Base-by-base conservation (phyloP, 2,329 filamentous ascomycete species). In the Drechslerella dactyloides region DNA sequence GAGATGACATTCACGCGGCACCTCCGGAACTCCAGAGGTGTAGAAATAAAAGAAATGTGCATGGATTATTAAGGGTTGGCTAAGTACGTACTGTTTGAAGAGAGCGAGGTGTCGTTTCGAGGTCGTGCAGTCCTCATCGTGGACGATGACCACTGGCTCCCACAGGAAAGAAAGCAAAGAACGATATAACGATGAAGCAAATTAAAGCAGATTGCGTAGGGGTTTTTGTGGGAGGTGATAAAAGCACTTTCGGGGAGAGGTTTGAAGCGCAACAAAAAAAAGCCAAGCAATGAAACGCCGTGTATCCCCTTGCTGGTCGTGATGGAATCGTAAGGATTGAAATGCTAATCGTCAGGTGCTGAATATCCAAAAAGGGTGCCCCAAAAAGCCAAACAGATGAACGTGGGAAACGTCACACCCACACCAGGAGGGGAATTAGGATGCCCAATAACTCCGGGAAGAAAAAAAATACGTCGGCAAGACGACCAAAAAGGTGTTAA, bases 381-480 rank as follows among this genome's bases (percentile, higher is more conserved):
- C 50, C 19, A 52, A 44, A 56, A 65, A 37, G 46, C 54, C 46
- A 63, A 30, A 60, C 59, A 27, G 48, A 60, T 64, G 60, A 40
- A 52, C 51, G 48, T 48, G 51, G 51, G 15, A 37, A 55, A 44
- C 50, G 51, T 60, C 72, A 69, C 63, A 51, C 53, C 61, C 74
- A 75, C 74, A 74, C 27, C 27, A 73, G 66, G 73, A 56, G 69
- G 65, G 52, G 62, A 55, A 57, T 40, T 54, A 65, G 59, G 58
- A 76, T 74, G 63, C 61, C 23, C 50, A 53, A 66, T 48, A 73
- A 75, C 57, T 61, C 60, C 59, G 56, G 60, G 75, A 69, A 74
- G 73, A 77, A 75, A 23, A 53, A 48, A 48, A 40, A 42, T 24
- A 15, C 55, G 74, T 63, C 68, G 65, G 77, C 76, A 53, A 24